Percentiles rank a stretch among this genome's conserved stretches.
phyloP scores from a whole-genome alignment of 2,329 filamentous ascomycete genomes.

The Aurifilum marmelostoma region DNA sequence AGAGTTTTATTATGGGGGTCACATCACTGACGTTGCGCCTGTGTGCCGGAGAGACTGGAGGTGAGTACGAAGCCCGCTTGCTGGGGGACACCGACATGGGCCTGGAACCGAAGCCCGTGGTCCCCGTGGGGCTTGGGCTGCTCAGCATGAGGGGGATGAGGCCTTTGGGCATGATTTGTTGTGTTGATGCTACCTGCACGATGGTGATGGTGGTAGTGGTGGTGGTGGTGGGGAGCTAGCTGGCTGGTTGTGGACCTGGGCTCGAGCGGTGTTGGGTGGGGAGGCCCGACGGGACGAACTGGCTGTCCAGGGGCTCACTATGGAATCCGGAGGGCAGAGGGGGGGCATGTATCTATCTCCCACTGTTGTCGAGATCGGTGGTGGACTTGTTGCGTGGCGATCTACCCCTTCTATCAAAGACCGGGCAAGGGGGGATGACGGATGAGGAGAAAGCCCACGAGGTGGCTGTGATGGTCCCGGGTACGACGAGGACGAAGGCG shows the following conservation, averaged over 20 bases:
- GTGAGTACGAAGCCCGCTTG: slow-evolving; percentile 13
- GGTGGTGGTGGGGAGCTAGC: background rate
- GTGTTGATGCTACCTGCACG: background rate
- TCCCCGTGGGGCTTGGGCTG: slow-evolving; percentile 30
- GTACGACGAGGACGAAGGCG: background rate
- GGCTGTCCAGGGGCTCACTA: background rate
- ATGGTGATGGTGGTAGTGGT: too few relatives aligned
- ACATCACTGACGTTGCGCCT: slow-evolving; percentile 27
- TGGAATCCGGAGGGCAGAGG: background rate
- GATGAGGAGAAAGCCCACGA: background rate
- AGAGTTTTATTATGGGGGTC: slow-evolving; percentile 35
- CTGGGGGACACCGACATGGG: background rate
- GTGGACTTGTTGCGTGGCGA: background rate
- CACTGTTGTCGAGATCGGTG: background rate
- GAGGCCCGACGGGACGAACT: background rate
- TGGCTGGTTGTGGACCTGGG: slow-evolving; percentile 1
- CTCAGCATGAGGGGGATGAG: slow-evolving; percentile 28
- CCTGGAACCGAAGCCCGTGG: slow-evolving; percentile 42
- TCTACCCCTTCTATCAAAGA: background rate
- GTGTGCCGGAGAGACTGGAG: slow-evolving; percentile 15
- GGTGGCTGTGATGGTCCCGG: background rate
- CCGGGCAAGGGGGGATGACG: background rate
- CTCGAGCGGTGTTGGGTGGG: background rate
- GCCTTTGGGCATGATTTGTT: slow-evolving; percentile 26
- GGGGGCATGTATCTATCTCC: background rate